Conservation (phyloP, 2,329 filamentous ascomycete species). For the Coniochaeta prunicola region DNA sequence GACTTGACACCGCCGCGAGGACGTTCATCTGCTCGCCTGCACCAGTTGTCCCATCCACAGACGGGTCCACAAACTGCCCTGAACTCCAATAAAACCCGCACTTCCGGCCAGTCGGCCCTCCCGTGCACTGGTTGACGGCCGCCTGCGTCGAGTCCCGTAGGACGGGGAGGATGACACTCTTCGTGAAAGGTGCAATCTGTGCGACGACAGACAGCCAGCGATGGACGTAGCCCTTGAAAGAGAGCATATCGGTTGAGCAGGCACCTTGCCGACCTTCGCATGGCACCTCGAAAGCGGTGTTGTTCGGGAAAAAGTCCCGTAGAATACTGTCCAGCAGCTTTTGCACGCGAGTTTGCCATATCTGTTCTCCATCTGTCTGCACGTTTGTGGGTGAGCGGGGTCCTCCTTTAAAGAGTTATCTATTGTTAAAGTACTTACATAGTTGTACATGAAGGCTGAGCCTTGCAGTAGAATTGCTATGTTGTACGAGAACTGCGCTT, state of each 20-base stretch:
- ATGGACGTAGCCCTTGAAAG: slow-evolving; percentile 64
- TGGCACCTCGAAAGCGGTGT: slow-evolving; percentile 56
- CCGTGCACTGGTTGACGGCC: slow-evolving; percentile 56
- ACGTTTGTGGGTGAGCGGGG: background rate
- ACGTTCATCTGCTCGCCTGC: slow-evolving; percentile 55
- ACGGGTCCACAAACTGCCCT: slow-evolving; percentile 28
- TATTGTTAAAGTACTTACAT: slow-evolving; percentile 26
- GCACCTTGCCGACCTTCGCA: slow-evolving; percentile 49
- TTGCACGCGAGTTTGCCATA: slow-evolving; percentile 49
- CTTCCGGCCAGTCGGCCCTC: slow-evolving; percentile 45
- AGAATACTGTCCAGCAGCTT: slow-evolving; percentile 44
- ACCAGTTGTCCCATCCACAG: slow-evolving; percentile 45
- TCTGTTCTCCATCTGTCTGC: slow-evolving; percentile 41
- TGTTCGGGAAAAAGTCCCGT: slow-evolving; percentile 45
- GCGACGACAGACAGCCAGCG: slow-evolving; percentile 56
- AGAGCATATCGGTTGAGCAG: slow-evolving; percentile 65
- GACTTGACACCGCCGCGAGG: slow-evolving; percentile 43
- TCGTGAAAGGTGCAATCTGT: slow-evolving; percentile 52
- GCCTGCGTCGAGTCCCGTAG: slow-evolving; percentile 49
- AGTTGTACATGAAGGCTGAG: slow-evolving; percentile 62
- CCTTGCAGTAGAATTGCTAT: slow-evolving; percentile 55
- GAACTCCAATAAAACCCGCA: slow-evolving; percentile 59
- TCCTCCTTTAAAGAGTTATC: background rate
- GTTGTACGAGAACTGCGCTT: slow-evolving; percentile 60
- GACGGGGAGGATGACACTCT: slow-evolving; percentile 45